phyloP scores from a whole-genome alignment of 2,329 filamentous ascomycete species.

The Clonostachys byssicola region DNA sequence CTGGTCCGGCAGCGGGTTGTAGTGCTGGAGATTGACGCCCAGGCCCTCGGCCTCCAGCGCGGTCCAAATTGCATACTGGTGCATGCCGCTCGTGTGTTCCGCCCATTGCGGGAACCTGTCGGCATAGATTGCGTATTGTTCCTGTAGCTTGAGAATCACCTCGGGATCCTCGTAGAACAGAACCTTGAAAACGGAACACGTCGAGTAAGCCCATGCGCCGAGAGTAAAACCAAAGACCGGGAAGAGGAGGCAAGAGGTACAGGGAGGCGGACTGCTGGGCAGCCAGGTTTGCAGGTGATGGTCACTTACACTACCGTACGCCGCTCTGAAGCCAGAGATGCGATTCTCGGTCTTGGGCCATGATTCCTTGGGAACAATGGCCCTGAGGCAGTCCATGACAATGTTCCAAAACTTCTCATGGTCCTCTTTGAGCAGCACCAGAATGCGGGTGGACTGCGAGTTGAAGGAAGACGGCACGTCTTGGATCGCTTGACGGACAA shows the following conservation, averaged over 20 bases:
- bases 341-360: conserved; percentile 48
- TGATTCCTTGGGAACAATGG: conserved; percentile 57
- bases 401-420: conserved; percentile 88
- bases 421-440: conserved; percentile 75
- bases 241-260: too few species aligned
- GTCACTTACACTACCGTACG: conserved; percentile 64
- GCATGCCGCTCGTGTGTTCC: conserved; percentile 73
- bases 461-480: conserved; percentile 82
- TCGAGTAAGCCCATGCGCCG: too few species aligned
- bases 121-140: conserved; percentile 68
- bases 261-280: too few species aligned
- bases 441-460: conserved; percentile 74
- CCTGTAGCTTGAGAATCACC: conserved; percentile 61
- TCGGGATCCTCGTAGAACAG: conserved; percentile 82
- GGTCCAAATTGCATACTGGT: conserved; percentile 76
- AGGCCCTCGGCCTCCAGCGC: conserved; percentile 80
- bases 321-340: conserved; percentile 58
- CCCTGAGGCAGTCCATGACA: conserved; percentile 41
- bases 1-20: conserved; percentile 73
- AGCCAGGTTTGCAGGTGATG: neutral
- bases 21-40: conserved; percentile 88
- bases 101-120: conserved; percentile 78
- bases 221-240: too few species aligned
- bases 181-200: too few species aligned
- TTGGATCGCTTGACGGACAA: conserved; percentile 59